Conservation (phyloP, 2,329 filamentous ascomycete genomes). For the Diaporthe nobilis region DNA sequence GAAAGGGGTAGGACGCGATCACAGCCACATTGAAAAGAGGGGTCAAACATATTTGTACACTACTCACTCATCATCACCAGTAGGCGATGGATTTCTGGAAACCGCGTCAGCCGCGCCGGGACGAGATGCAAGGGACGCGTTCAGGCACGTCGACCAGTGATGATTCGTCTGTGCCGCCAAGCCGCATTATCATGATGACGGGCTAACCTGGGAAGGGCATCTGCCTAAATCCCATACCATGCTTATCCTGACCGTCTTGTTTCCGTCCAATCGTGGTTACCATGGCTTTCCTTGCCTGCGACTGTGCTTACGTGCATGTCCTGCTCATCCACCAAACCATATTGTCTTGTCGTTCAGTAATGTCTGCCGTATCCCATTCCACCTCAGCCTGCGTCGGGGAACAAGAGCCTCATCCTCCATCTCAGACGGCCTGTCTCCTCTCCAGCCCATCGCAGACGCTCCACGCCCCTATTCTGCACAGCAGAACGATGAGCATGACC, state of each 20-base stretch:
- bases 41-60: background rate
- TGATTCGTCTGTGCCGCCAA: constrained; percentile 4
- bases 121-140: background rate
- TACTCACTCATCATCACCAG: background rate
- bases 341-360: no score
- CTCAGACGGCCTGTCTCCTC: constrained; percentile 37
- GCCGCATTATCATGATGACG: background rate
- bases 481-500: constrained; percentile 30
- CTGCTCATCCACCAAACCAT: background rate
- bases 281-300: background rate
- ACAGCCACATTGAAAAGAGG: background rate
- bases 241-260: background rate
- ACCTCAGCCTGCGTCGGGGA: background rate
- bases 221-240: background rate
- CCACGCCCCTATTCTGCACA: constrained; percentile 38
- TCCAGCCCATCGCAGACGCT: constrained; percentile 31
- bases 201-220: background rate
- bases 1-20: background rate
- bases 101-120: constrained; percentile 1
- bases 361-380: background rate
- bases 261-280: background rate
- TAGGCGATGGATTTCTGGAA: background rate
- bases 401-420: background rate
- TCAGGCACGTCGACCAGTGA: background rate
- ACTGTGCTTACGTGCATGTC: background rate